Evolutionary conservation across 805 yeast genomes (phyloP).

Genomic region (Zygotorulaspora florentina): DNA sequence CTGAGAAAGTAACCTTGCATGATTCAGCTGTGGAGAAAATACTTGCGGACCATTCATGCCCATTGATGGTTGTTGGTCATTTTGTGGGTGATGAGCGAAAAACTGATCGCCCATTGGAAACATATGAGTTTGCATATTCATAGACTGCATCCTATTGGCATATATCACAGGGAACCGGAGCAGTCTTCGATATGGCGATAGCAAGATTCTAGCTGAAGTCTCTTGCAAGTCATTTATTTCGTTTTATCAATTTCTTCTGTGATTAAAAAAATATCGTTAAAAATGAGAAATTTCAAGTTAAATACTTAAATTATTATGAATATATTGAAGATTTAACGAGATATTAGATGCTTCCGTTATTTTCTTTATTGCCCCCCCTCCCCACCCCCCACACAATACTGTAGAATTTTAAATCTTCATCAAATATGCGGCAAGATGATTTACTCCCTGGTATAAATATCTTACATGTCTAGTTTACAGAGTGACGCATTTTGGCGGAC

Average conservation of each 20-base stretch:
- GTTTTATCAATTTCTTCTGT: not conserved
- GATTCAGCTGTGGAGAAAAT: conserved; percentile 30
- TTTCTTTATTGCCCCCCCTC: no score
- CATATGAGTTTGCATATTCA: conserved; percentile 29
- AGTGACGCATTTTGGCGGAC: no score
- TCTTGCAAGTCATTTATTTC: conserved; percentile 5
- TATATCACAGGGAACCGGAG: not conserved
- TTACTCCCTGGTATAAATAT: no score
- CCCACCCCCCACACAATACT: no score
- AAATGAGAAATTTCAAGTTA: not conserved
- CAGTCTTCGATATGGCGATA: not conserved
- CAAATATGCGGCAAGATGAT: no score
- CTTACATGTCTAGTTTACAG: no score
- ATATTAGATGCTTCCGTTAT: no score
- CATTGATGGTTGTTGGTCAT: conserved; percentile 24
- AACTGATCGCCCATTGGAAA: conserved; percentile 30
- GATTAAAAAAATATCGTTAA: not conserved
- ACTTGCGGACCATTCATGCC: conserved; percentile 30
- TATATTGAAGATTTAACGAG: no score
- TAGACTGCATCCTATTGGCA: conserved; percentile 21
- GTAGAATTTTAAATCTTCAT: no score
- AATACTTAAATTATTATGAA: conserved; percentile 4
- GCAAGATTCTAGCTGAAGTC: not conserved
- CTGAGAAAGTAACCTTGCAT: conserved; percentile 24
- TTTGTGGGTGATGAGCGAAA: conserved; percentile 24